Conservation (phyloP, 2,329 filamentous ascomycete species). For the Atkinsonella texensis region DNA sequence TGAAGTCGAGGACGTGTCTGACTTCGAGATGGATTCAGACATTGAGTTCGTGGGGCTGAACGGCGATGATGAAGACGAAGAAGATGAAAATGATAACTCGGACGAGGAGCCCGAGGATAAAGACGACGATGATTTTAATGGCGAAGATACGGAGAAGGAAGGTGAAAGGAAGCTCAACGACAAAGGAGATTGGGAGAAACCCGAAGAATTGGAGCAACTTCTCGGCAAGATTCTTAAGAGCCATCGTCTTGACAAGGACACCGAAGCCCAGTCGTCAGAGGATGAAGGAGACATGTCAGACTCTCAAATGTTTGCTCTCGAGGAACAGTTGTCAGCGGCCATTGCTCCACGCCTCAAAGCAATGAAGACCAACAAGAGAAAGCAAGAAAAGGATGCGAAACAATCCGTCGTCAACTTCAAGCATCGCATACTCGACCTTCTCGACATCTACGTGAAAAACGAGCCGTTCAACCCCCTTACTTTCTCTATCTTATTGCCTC, state of each 20-base stretch:
- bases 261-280: constrained; percentile 41
- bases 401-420: constrained; percentile 91
- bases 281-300: constrained; percentile 82
- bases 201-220: constrained; percentile 53
- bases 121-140: constrained; percentile 15
- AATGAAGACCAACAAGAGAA: constrained; percentile 52
- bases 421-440: constrained; percentile 77
- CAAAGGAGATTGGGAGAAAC: constrained; percentile 28
- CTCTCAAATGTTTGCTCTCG: constrained; percentile 86
- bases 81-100: background rate
- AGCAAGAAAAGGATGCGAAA: constrained; percentile 77
- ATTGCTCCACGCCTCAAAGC: constrained; percentile 64
- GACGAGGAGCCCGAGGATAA: constrained; percentile 22
- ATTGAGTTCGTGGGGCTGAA: constrained; percentile 36
- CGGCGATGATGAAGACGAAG: constrained; percentile 27
- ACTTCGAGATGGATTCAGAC: constrained; percentile 27
- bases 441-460: constrained; percentile 74
- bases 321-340: constrained; percentile 71
- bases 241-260: constrained; percentile 49
- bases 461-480: constrained; percentile 57
- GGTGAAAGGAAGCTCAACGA: constrained; percentile 28
- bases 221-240: constrained; percentile 70
- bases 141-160: constrained; percentile 13
- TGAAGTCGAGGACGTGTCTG: constrained; percentile 6
- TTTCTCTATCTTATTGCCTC: constrained; percentile 59